phyloP scores from a whole-genome alignment of 2,329 filamentous ascomycete genomes.

The Akanthomyces lecanii region DNA sequence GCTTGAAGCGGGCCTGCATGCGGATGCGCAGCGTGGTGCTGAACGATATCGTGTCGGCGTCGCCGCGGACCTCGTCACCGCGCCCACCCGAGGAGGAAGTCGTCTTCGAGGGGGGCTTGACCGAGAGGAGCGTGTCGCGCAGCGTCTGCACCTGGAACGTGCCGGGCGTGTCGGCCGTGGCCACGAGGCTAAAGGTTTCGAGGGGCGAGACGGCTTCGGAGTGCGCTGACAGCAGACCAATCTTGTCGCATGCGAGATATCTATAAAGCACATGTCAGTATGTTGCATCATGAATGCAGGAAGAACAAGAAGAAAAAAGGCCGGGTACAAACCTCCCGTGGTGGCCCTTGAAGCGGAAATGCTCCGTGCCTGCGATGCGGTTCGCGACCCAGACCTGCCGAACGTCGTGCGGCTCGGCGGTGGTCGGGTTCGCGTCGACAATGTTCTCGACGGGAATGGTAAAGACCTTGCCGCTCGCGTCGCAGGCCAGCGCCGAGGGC shows the following conservation, averaged over 20 bases:
- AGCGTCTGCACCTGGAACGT: conserved; percentile 73
- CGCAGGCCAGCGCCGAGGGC: conserved; percentile 74
- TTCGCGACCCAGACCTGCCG: conserved; percentile 94
- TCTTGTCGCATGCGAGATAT: conserved; percentile 82
- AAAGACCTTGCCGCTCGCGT: conserved; percentile 83
- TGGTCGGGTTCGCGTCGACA: conserved; percentile 74
- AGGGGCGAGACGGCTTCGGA: conserved; percentile 78
- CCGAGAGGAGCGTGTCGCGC: conserved; percentile 64
- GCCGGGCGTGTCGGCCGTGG: conserved; percentile 59
- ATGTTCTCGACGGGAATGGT: conserved; percentile 80
- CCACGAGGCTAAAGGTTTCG: conserved; percentile 73
- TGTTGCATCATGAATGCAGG: neutral
- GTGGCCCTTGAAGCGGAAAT: conserved; percentile 81
- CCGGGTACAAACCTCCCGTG: conserved; percentile 64
- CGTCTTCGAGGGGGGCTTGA: conserved; percentile 40
- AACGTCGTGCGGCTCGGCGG: conserved; percentile 91
- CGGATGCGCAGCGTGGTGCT: conserved; percentile 73
- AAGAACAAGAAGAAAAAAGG: neutral
- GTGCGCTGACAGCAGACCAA: conserved; percentile 70
- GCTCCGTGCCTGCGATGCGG: conserved; percentile 74
- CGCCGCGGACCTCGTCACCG: conserved; percentile 66
- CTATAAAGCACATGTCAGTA: conserved; percentile 37
- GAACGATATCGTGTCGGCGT: conserved; percentile 63
- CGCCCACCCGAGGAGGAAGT: conserved; percentile 36
- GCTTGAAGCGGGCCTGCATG: conserved; percentile 96